Conservation (phyloP, 1,284 basidiomycete genomes). For the Rhodotorula mucilaginosa region DNA sequence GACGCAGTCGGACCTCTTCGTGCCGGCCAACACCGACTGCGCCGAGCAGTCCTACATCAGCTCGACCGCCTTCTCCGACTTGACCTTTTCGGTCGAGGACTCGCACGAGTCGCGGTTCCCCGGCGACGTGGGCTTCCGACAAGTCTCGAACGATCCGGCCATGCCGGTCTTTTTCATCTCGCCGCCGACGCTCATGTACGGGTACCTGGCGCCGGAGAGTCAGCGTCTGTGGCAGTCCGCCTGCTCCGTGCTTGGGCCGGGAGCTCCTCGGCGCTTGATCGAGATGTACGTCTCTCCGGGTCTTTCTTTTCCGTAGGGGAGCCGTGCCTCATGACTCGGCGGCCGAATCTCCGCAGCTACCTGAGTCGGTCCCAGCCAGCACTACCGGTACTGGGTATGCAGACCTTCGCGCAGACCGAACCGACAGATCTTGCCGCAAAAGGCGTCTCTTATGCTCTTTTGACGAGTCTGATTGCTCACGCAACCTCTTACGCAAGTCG, state of each 20-base stretch:
- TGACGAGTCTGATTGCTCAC: slow-evolving; percentile 9
- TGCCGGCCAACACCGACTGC: background rate
- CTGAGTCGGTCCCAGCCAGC: slow-evolving; percentile 4
- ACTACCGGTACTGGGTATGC: slow-evolving; percentile 3
- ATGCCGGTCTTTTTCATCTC: slow-evolving; percentile 46
- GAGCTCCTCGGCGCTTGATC: background rate
- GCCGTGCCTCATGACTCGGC: no score
- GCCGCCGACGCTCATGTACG: slow-evolving; percentile 45
- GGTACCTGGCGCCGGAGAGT: slow-evolving; percentile 1
- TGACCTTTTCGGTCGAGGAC: slow-evolving; percentile 3
- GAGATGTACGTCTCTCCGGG: background rate
- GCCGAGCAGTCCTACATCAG: slow-evolving; percentile 4
- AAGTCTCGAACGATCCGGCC: slow-evolving; percentile 43
- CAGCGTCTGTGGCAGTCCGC: background rate
- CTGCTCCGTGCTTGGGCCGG: background rate
- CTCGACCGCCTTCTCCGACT: background rate
- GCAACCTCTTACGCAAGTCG: slow-evolving; percentile 8
- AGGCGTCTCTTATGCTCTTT: slow-evolving; percentile 12
- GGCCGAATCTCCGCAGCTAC: background rate
- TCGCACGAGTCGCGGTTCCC: slow-evolving; percentile 6
- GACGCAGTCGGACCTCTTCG: background rate
- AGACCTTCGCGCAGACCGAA: background rate
- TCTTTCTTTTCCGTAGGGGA: background rate
- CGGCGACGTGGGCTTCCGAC: slow-evolving; percentile 42
- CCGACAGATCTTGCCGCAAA: background rate